phyloP scores from a whole-genome alignment of 345 rosid species.

The Aquilaria yunnanensis region DNA sequence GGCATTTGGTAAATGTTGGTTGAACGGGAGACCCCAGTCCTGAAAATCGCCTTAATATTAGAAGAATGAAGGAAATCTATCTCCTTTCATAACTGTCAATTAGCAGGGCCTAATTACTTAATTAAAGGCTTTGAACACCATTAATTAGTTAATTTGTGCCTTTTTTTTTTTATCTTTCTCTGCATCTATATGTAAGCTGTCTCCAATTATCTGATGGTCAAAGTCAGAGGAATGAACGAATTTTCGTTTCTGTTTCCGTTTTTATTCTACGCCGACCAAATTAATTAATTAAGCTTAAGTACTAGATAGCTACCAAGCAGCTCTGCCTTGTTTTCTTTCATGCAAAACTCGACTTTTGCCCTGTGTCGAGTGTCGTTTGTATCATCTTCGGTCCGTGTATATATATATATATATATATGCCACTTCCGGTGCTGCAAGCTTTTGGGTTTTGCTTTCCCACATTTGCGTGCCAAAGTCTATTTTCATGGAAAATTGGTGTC shows the following conservation, averaged over 20 bases:
- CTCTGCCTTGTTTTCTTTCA: no score
- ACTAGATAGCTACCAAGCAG: no score
- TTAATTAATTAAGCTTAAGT: no score
- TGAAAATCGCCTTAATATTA: constrained; percentile 36
- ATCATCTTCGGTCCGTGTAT: no score
- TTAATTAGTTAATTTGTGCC: no score
- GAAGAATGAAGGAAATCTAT: constrained; percentile 34
- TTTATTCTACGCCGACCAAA: constrained; percentile 12
- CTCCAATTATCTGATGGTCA: constrained; percentile 3
- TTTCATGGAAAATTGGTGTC: no score
- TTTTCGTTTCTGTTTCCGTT: background rate
- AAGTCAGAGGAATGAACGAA: constrained; percentile 14
- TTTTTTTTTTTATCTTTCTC: background rate
- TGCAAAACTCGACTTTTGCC: no score
- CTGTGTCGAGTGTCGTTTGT: no score
- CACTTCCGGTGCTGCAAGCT: no score
- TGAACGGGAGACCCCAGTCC: constrained; percentile 69
- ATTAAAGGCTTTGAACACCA: background rate
- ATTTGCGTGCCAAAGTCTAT: no score
- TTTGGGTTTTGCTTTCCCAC: no score
- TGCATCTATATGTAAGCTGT: background rate
- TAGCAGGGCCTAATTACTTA: background rate
- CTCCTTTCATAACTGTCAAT: constrained; percentile 31
- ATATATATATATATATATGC: no score
- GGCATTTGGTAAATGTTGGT: constrained; percentile 44